Evolutionary conservation across 2,329 filamentous ascomycete species (phyloP), one percentile per base, ranked within the genome.

Genomic region (Neodidymelliopsis sp.): DNA sequence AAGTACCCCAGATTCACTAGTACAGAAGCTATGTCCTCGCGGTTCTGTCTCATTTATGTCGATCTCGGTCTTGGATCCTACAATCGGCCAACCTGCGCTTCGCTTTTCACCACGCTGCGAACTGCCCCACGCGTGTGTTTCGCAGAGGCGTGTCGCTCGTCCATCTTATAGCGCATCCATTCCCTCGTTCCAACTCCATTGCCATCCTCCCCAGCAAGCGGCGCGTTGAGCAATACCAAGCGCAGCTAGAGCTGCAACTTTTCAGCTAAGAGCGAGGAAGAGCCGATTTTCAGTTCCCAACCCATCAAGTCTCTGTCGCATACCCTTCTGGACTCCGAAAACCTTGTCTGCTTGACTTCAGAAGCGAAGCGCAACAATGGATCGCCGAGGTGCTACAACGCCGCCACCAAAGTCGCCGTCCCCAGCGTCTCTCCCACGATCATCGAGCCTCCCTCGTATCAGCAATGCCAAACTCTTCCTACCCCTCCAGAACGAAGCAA

Each of bases 381-480:
- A 63, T 33, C 43, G 55, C 40, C 40, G 46, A 20, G 47, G 40
- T 8, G 29, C 39, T 30, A 49, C 56, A 23, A 57, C 57, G 24
- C 56, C 57, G 22, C 54, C 55, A 2, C 48, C 49, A 7, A 56
- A 57, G 31, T 60, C 59, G 20, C 51, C 60, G 5, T 52, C 59
- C n/a, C 52, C 59, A 6, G 51, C 30, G 9, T 45, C 47, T 11
- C 19, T 60, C 11, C 54, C 59, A 2, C 62, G 63, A 27, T 59
- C 59, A 1, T 56, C 58, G n/a, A 67, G 60, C 41, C 60, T 64
- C 18, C 58, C 69, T 29, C 71, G 71, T 50, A 58, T 74, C 18
- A 54, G 66, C 6, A 67, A 59, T 46, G 57, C 70, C 27, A 74
- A 71, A 43, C 67, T 69, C 49, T 79, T 77, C 52, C 69, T 77